Conservation (phyloP, 2,329 filamentous ascomycete species). For the Colletotrichum sp. region DNA sequence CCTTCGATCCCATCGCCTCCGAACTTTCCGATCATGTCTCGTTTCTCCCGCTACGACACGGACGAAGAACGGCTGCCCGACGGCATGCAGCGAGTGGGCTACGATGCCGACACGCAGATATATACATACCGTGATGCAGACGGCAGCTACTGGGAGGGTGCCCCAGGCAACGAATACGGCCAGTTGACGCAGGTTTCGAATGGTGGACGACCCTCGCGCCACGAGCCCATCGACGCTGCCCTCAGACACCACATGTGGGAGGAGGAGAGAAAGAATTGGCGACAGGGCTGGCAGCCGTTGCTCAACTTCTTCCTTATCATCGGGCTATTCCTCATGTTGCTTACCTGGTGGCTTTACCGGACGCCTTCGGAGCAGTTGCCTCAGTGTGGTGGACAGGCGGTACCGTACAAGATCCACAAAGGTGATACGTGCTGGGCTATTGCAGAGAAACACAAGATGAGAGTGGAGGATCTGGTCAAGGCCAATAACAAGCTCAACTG, state of each 20-base stretch:
- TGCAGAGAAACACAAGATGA: conserved; percentile 45
- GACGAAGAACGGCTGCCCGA: conserved; percentile 59
- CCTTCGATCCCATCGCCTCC: background rate
- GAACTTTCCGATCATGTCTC: conserved; percentile 38
- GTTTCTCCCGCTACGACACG: conserved; percentile 46
- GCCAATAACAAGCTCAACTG: conserved; percentile 54
- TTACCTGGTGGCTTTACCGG: conserved; percentile 53
- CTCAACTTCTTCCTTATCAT: conserved; percentile 64
- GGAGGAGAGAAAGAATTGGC: conserved; percentile 46
- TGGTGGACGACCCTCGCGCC: conserved; percentile 32
- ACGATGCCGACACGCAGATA: conserved; percentile 59
- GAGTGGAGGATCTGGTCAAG: conserved; percentile 49
- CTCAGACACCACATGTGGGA: background rate
- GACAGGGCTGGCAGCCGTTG: conserved; percentile 58
- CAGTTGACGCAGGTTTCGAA: conserved; percentile 44
- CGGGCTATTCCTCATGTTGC: conserved; percentile 52
- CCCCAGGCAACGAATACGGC: conserved; percentile 55
- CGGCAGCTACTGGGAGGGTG: conserved; percentile 55
- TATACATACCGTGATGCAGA: conserved; percentile 57
- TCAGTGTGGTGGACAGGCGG: conserved; percentile 14
- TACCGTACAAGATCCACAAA: conserved; percentile 42
- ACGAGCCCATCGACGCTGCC: conserved; percentile 31
- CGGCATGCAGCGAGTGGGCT: conserved; percentile 59
- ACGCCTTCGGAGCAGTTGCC: conserved; percentile 25
- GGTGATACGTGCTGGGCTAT: conserved; percentile 62